A percentile compares a stretch with the other conserved stretches of the same genome.
Conservation (phyloP, 306 rosid species). For the Erythrophleum fordii region DNA sequence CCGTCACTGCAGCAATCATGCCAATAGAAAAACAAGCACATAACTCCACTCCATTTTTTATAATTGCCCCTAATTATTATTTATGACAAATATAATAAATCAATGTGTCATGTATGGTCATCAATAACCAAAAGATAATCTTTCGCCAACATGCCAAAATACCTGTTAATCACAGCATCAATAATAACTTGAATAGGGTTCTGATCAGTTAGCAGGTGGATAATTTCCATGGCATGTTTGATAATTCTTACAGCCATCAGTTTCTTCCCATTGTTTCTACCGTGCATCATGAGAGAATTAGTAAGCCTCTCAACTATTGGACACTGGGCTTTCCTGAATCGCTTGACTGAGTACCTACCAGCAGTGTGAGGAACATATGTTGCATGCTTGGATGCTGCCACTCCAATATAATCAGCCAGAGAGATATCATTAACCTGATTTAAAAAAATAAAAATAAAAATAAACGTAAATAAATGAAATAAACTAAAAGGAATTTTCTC, state of each 20-base stretch:
- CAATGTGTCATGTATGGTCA: background rate
- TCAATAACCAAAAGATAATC: background rate
- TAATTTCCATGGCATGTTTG: slow-evolving; percentile 69
- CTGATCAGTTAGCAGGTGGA: slow-evolving; percentile 64
- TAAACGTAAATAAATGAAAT: background rate
- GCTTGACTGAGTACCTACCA: slow-evolving; percentile 62
- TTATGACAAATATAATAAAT: background rate
- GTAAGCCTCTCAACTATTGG: slow-evolving; percentile 75
- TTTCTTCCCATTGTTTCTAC: slow-evolving; percentile 70
- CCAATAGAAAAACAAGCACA: slow-evolving; percentile 37
- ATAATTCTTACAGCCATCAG: slow-evolving; percentile 64
- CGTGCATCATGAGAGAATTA: slow-evolving; percentile 75
- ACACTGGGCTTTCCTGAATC: slow-evolving; percentile 72
- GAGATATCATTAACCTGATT: slow-evolving; percentile 54
- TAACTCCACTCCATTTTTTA: slow-evolving; percentile 2
- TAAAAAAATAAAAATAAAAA: background rate
- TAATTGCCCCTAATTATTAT: background rate
- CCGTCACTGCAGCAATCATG: slow-evolving; percentile 44
- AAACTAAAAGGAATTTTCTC: background rate
- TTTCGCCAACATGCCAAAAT: background rate
- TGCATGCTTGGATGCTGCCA: slow-evolving; percentile 55
- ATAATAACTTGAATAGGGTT: slow-evolving; percentile 69
- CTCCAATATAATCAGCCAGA: slow-evolving; percentile 61
- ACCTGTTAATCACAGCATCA: slow-evolving; percentile 73
- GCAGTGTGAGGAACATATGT: slow-evolving; percentile 77